Conservation (phyloP, 2,329 filamentous ascomycete species). For the Aspergillus novoparasiticus region DNA sequence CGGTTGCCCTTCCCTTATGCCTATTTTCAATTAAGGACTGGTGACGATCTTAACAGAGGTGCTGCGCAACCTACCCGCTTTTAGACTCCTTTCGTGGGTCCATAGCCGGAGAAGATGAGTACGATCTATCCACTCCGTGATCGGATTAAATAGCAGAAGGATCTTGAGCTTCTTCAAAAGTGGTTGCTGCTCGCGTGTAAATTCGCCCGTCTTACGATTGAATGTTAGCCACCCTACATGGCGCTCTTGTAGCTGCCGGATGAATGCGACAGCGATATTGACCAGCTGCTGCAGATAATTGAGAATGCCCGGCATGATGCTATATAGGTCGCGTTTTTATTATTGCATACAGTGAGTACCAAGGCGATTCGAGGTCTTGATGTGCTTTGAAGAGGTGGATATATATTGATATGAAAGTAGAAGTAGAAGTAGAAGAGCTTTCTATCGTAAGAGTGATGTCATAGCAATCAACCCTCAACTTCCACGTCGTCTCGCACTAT, state of each 20-base stretch:
- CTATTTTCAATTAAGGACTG: neutral
- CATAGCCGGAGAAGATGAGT: conserved; percentile 41
- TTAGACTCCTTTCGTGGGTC: conserved; percentile 40
- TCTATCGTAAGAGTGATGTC: neutral
- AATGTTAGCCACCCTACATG: conserved; percentile 36
- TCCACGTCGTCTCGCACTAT: too few relatives aligned
- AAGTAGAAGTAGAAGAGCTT: neutral
- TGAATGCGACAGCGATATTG: conserved; percentile 5
- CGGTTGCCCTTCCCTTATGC: conserved; percentile 26
- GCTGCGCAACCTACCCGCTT: conserved; percentile 26
- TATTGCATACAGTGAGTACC: neutral
- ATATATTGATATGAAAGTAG: neutral
- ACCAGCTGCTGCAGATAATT: conserved; percentile 2
- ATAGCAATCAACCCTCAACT: neutral
- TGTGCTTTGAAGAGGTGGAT: neutral
- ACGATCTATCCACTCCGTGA: conserved; percentile 45
- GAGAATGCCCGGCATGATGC: neutral
- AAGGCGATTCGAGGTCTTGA: neutral
- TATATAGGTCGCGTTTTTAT: neutral
- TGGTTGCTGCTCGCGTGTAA: conserved; percentile 44
- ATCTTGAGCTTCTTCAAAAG: conserved; percentile 47
- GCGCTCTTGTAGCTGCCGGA: conserved; percentile 27
- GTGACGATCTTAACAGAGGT: neutral
- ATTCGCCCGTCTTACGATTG: conserved; percentile 36
- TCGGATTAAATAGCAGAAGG: conserved; percentile 45